These are phyloP conservation scores for Pythium rhizo-oryzae DNA, from an alignment of 352 stramenopile genomes.

Conservation along the genomic window DNA sequence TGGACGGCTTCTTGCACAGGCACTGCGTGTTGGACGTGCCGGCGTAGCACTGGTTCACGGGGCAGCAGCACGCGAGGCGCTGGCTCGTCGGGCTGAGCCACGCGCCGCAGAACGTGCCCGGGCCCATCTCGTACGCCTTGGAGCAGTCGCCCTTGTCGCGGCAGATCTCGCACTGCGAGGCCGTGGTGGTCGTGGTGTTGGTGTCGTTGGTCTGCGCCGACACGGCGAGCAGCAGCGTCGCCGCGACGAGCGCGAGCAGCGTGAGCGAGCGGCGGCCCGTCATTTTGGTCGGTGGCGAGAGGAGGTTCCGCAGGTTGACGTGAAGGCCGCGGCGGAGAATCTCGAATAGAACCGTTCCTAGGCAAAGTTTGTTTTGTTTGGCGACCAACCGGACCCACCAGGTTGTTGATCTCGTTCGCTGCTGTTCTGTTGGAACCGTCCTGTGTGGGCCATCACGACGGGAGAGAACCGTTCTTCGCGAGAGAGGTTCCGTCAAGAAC, in stretches of 20 bases:
- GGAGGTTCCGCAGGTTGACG: not conserved
- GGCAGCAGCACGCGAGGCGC: constrained; percentile 60
- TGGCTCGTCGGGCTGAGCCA: constrained; percentile 46
- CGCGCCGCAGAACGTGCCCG: constrained; percentile 53
- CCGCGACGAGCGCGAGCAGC: constrained; percentile 12
- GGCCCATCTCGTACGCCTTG: constrained; percentile 45
- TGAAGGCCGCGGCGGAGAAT: not conserved
- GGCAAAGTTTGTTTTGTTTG: not conserved
- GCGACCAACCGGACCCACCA: not conserved
- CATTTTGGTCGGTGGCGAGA: constrained; percentile 11
- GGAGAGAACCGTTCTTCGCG: not conserved
- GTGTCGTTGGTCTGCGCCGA: constrained; percentile 6
- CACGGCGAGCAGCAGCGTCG: constrained; percentile 6
- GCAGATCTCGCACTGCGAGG: constrained; percentile 56
- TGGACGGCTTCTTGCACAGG: constrained; percentile 36
- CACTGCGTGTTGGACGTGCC: constrained; percentile 49
- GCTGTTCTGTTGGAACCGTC: not conserved
- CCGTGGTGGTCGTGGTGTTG: constrained; percentile 4
- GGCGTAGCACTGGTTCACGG: constrained; percentile 40
- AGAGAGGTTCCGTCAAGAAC: not conserved
- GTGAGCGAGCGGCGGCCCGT: constrained; percentile 4
- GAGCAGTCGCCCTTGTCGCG: constrained; percentile 48
- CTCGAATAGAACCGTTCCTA: constrained; percentile 7
- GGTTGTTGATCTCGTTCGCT: not conserved
- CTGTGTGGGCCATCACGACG: no score